A percentile compares a stretch with the other conserved stretches of the same genome.
phyloP scores from a whole-genome alignment of 208 protist genomes.

The Trypanosoma boissoni region DNA sequence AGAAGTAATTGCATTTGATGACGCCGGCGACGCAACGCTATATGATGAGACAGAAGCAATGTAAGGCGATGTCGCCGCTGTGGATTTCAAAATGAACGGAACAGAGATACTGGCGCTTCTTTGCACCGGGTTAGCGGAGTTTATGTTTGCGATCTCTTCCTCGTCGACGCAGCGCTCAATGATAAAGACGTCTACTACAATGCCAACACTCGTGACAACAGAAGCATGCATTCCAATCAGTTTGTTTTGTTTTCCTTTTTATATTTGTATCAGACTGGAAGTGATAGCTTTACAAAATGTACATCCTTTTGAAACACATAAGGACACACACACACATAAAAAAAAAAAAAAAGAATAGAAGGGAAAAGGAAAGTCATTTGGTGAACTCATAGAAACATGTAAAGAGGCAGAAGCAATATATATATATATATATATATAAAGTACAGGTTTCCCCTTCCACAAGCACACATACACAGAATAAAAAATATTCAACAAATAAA shows the following conservation, averaged over 20 bases:
- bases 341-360: background rate
- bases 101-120: background rate
- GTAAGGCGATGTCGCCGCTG: background rate
- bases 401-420: no score
- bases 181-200: slow-evolving; percentile 40
- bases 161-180: slow-evolving; percentile 26
- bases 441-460: no score
- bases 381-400: no score
- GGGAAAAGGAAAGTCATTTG: no score
- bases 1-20: no score
- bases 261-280: slow-evolving; percentile 6
- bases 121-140: background rate
- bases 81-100: background rate
- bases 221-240: slow-evolving; percentile 29
- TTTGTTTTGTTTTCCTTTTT: background rate
- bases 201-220: slow-evolving; percentile 36
- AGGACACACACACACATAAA: background rate
- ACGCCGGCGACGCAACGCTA: no score
- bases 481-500: no score
- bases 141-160: background rate
- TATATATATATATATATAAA: no score
- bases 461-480: no score
- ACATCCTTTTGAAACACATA: no score
- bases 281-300: no score
- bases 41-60: no score